Base-by-base conservation (phyloP, 805 yeast species). In the Myxozyma neglecta region DNA sequence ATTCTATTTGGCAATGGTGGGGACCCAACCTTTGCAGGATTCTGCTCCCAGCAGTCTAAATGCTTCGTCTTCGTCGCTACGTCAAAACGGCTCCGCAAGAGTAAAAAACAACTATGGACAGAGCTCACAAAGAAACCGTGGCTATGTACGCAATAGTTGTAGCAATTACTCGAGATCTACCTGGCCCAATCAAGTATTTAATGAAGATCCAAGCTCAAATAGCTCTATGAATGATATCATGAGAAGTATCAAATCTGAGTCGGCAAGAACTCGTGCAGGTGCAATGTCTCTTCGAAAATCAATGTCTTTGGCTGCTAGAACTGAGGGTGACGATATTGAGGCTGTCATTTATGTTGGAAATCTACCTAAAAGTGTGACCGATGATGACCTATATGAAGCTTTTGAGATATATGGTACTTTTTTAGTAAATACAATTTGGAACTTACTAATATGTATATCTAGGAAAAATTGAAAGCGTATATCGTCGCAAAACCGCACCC, bases 281-380 rank as follows among this genome's bases (percentile, higher is more conserved):
- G 29, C 29, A 3, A 14, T 13, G n/a, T 34, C 53, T 6, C 18
- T 18, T 37, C 32, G 53, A 14, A 51, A 29, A 20, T 11, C 36
- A 14, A 7, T 8, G 11, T 13, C 45, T 13, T 36, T 20, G 14
- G 24, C 34, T 29, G 55, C 14, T 3, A 36, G 44, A 24, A 9
- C 32, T 37, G 44, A 50, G 18, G 9, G 42, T 3, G 18, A 20
- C 20, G 46, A 40, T 24, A 14, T 40, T 7, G 29, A 32, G 8
- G 29, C 43, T 3, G 52, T 47, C 13, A 37, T 61, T 3, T 61
- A 61, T 39, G 56, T 61, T 16, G 65, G 65, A 11, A 57, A 61
- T 29, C 16, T 61, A 29, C 48, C 39, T 34, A 18, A 42, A 7
- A n/a, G 24, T 24, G 35, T 42, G n/a, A 34, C 59, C 11, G 61